These are phyloP conservation scores for Sutorius australiensis DNA, from an alignment of 768 basidiomycete genomes.

Conservation along the genomic window DNA sequence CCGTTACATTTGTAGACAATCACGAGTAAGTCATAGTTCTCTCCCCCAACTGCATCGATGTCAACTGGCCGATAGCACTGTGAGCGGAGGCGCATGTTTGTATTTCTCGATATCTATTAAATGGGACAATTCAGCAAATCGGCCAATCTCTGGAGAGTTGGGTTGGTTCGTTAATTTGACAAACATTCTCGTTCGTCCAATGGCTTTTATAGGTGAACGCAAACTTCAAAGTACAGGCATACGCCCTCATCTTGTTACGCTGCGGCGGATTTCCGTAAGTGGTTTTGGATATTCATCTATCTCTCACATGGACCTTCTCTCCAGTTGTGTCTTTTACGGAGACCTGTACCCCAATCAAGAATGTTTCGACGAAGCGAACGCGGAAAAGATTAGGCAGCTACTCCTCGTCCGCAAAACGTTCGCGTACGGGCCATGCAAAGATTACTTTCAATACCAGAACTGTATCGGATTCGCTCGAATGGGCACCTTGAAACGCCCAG, in stretches of 20 bases:
- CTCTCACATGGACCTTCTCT: background rate
- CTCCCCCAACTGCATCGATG: background rate
- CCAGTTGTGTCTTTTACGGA: conserved; percentile 84
- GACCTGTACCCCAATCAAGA: conserved; percentile 73
- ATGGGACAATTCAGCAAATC: conserved; percentile 40
- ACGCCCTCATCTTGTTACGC: conserved; percentile 74
- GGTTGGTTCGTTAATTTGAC: conserved; percentile 41
- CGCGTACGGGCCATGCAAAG: conserved; percentile 61
- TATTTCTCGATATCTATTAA: background rate
- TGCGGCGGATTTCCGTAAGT: conserved; percentile 71
- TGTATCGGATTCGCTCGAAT: conserved; percentile 75
- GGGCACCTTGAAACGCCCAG: conserved; percentile 51
- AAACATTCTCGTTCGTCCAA: background rate
- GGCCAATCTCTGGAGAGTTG: conserved; percentile 82
- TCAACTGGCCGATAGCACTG: conserved; percentile 47
- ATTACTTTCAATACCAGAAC: conserved; percentile 56
- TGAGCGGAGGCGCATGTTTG: conserved; percentile 37
- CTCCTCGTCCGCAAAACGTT: conserved; percentile 60
- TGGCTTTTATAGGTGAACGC: conserved; percentile 48
- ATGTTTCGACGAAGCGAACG: conserved; percentile 54
- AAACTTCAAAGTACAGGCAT: conserved; percentile 78
- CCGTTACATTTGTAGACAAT: conserved; percentile 89
- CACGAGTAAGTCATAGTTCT: conserved; percentile 60
- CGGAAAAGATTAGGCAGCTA: conserved; percentile 49
- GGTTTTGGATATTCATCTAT: background rate